A percentile compares a stretch with the other conserved stretches of the same genome.
These are phyloP conservation scores for Globisporangium takayamanum DNA, from an alignment of 352 stramenopile species.

Conservation along the genomic window DNA sequence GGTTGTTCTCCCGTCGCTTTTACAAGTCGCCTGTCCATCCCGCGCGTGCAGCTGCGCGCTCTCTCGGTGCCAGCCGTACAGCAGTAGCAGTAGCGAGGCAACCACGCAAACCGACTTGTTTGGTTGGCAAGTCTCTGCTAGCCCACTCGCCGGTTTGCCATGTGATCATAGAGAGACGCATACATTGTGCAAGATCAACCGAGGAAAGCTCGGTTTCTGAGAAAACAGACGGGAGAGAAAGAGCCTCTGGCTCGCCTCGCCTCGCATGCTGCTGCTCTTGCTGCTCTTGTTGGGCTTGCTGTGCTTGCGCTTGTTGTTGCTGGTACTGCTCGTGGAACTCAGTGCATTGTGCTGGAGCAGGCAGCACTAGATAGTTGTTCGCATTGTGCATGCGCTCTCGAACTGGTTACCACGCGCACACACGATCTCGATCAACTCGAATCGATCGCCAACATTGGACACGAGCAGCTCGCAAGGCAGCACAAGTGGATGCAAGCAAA, in stretches of 20 bases:
- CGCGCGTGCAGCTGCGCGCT: not conserved
- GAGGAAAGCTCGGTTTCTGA: conserved; percentile 1
- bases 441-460: too few relatives aligned
- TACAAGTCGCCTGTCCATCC: not conserved
- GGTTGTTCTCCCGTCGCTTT: not conserved
- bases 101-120: too few relatives aligned
- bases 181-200: not conserved
- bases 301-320: too few relatives aligned
- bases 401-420: too few relatives aligned
- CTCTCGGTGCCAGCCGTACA: not conserved
- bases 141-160: too few relatives aligned
- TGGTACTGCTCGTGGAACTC: too few relatives aligned
- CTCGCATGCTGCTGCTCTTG: not conserved
- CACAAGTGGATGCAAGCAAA: too few relatives aligned
- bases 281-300: not conserved
- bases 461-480: too few relatives aligned
- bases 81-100: not conserved
- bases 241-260: not conserved
- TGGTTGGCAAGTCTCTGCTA: not conserved
- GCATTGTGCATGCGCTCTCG: too few relatives aligned
- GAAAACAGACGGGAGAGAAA: conserved; percentile 12
- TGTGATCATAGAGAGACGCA: not conserved
- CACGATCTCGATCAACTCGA: too few relatives aligned
- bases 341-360: too few relatives aligned
- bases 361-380: too few relatives aligned